Conservation (phyloP, 441 rosid genomes). For the Erodium texanum region DNA sequence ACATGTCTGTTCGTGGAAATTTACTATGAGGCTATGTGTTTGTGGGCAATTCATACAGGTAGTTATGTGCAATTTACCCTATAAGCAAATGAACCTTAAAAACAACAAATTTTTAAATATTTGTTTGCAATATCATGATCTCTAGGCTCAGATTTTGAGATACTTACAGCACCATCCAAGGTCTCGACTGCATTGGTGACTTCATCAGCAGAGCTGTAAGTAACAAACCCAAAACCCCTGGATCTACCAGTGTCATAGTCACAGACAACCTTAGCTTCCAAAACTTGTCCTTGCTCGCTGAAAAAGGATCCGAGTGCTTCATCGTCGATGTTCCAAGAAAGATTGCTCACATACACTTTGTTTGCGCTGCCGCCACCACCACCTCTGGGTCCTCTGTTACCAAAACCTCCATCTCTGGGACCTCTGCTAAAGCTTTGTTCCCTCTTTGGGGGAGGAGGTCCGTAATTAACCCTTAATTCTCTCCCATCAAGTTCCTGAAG, state of each 20-base stretch:
- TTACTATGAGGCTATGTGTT: too few species aligned
- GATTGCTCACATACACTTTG: constrained; percentile 81
- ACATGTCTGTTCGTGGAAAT: too few species aligned
- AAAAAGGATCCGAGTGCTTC: constrained; percentile 65
- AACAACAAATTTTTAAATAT: not conserved
- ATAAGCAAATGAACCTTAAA: not conserved
- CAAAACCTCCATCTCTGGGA: constrained; percentile 13
- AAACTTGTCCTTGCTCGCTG: constrained; percentile 69
- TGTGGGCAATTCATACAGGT: too few species aligned
- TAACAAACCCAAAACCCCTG: constrained; percentile 95
- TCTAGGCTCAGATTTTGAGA: not conserved
- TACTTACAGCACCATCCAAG: constrained; percentile 78
- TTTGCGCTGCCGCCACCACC: constrained; percentile 27
- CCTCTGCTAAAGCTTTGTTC: constrained; percentile 11
- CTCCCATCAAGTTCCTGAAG: constrained; percentile 25
- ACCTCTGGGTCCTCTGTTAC: not conserved
- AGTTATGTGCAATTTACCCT: too few species aligned
- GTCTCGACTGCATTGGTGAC: constrained; percentile 58
- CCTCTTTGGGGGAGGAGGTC: constrained; percentile 28
- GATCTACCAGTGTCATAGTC: constrained; percentile 93
- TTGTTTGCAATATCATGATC: not conserved
- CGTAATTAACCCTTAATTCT: constrained; percentile 23
- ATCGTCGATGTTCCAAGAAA: constrained; percentile 90
- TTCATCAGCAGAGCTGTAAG: constrained; percentile 70
- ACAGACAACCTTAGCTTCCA: constrained; percentile 80